phyloP scores from a whole-genome alignment of 495 filamentous ascomycete genomes.

The Opeltia flavorubescens region DNA sequence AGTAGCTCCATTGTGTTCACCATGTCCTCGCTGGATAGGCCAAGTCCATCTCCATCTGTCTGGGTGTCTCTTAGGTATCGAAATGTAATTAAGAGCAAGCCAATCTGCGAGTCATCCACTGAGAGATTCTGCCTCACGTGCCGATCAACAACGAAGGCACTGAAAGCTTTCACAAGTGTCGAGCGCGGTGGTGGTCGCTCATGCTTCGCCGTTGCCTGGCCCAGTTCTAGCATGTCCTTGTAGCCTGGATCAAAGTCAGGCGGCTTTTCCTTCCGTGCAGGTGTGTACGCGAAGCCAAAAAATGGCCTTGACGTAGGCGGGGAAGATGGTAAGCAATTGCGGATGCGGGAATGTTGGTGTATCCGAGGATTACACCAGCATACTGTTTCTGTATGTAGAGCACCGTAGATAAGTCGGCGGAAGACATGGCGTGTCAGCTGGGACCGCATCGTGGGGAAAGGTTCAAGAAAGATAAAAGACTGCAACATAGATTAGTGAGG shows the following conservation, averaged over 20 bases:
- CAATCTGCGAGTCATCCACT: constrained; percentile 53
- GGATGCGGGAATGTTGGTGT: constrained; percentile 10
- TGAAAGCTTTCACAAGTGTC: constrained; percentile 49
- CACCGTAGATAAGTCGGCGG: constrained; percentile 50
- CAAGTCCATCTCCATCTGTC: constrained; percentile 23
- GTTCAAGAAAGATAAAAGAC: too few relatives aligned
- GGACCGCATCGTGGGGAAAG: constrained; percentile 60
- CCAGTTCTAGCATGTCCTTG: constrained; percentile 37
- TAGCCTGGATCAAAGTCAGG: constrained; percentile 47
- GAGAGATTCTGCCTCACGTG: constrained; percentile 23
- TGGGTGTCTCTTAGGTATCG: constrained; percentile 36
- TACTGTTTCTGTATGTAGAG: constrained; percentile 22
- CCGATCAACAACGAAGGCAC: constrained; percentile 47
- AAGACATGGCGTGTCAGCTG: constrained; percentile 66
- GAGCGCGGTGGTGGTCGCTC: constrained; percentile 42
- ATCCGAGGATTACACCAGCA: constrained; percentile 7
- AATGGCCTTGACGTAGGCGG: constrained; percentile 33
- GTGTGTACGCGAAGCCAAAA: constrained; percentile 43
- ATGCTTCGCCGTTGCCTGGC: constrained; percentile 27
- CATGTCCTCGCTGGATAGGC: constrained; percentile 33
- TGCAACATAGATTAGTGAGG: not conserved
- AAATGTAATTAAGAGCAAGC: constrained; percentile 40
- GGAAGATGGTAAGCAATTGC: not conserved
- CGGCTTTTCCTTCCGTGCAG: constrained; percentile 35
- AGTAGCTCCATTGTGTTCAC: constrained; percentile 23